Evolutionary conservation across 768 basidiomycete genomes (phyloP).

Genomic region (Pleurotus sapidus): DNA sequence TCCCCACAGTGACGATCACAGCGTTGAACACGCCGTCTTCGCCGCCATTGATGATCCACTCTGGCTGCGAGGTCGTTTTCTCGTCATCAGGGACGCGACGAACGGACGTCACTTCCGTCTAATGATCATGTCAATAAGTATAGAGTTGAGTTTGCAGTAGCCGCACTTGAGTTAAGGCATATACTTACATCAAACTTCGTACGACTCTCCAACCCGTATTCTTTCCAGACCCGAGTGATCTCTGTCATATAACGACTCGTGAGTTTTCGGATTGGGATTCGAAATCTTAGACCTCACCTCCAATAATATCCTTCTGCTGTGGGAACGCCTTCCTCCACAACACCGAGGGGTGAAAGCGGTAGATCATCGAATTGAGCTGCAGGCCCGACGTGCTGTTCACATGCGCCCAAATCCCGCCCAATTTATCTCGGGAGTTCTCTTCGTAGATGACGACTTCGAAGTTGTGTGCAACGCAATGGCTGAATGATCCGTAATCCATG

Average conservation of each 20-base stretch:
- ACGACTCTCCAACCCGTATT: constrained; percentile 43
- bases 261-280: background rate
- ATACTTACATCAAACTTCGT: constrained; percentile 39
- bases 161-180: background rate
- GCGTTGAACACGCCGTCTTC: constrained; percentile 47
- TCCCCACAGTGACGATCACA: constrained; percentile 45
- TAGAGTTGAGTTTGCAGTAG: background rate
- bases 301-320: constrained; percentile 45
- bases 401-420: constrained; percentile 52
- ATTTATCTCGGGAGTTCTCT: constrained; percentile 19
- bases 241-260: constrained; percentile 18
- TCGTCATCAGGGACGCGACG: constrained; percentile 19
- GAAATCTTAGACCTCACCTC: constrained; percentile 22
- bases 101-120: constrained; percentile 36
- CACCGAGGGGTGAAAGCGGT: constrained; percentile 47
- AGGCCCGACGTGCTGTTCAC: constrained; percentile 50
- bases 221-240: constrained; percentile 40
- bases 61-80: constrained; percentile 18
- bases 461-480: constrained; percentile 45
- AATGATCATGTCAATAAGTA: background rate
- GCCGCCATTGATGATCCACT: constrained; percentile 48
- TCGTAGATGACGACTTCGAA: constrained; percentile 54
- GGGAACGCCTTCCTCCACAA: constrained; percentile 46
- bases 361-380: constrained; percentile 48
- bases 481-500: constrained; percentile 6